Conservation (phyloP, 805 yeast species). For the Brettanomyces custersianus region DNA sequence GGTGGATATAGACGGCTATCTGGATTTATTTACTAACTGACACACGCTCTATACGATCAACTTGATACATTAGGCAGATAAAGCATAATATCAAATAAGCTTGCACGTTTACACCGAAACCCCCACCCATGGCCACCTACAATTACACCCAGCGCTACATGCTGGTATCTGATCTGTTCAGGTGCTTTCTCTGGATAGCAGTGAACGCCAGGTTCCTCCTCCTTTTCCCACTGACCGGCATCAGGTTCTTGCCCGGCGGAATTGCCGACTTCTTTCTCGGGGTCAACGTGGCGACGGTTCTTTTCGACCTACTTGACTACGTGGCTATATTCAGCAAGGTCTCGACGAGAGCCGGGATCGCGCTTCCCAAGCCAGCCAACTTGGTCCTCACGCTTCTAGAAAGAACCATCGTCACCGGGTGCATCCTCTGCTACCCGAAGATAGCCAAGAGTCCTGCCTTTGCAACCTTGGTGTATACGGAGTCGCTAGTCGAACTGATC, state of each 20-base stretch:
- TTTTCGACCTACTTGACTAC: constrained; percentile 16
- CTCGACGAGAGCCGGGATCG: constrained; percentile 6
- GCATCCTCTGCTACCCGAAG: constrained; percentile 19
- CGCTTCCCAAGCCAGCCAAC: constrained; percentile 5
- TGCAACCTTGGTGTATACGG: constrained; percentile 14
- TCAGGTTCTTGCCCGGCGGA: constrained; percentile 60
- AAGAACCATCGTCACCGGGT: constrained; percentile 7
- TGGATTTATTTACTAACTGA: too few relatives aligned
- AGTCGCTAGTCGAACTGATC: constrained; percentile 15
- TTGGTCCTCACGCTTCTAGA: constrained; percentile 1
- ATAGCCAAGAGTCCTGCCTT: constrained; percentile 19
- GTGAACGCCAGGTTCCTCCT: constrained; percentile 43
- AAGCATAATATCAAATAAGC: too few relatives aligned
- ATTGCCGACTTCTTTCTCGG: constrained; percentile 51
- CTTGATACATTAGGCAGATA: too few relatives aligned
- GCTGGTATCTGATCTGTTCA: constrained; percentile 16
- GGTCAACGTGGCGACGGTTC: constrained; percentile 9
- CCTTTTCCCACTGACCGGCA: constrained; percentile 54
- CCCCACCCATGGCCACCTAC: constrained; percentile 6
- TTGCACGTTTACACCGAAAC: too few relatives aligned
- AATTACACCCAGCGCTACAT: constrained; percentile 17
- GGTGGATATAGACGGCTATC: too few relatives aligned
- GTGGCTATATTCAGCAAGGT: constrained; percentile 13
- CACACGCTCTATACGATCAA: too few relatives aligned
- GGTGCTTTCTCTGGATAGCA: constrained; percentile 41